Conservation (phyloP, 1,284 basidiomycete species). For the Sanghuangporus weigelae region DNA sequence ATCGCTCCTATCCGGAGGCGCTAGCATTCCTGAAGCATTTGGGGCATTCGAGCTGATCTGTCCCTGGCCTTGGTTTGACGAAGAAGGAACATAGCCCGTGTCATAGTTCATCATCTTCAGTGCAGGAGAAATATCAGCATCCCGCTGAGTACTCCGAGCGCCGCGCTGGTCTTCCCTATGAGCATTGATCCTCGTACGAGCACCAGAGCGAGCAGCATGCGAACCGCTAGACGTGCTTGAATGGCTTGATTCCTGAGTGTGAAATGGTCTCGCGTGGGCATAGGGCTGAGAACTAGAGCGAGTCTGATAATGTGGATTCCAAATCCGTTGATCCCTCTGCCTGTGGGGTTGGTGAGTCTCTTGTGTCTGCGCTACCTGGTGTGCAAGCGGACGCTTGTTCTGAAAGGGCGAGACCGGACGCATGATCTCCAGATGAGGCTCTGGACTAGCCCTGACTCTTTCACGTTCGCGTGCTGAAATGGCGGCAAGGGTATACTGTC, state of each 20-base stretch:
- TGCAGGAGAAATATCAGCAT: constrained; percentile 10
- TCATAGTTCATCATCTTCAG: constrained; percentile 13
- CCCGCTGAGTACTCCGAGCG: neutral
- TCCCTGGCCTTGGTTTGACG: constrained; percentile 6
- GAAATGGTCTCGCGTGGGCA: neutral
- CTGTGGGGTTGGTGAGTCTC: neutral
- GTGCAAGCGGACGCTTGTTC: constrained; percentile 6
- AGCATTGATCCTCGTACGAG: neutral
- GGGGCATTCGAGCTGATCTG: neutral
- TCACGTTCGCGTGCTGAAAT: constrained; percentile 14
- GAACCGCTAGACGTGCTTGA: neutral
- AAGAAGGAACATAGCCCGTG: neutral
- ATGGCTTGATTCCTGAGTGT: neutral
- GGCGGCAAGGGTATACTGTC: neutral
- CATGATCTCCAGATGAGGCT: constrained; percentile 15
- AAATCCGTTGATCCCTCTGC: neutral
- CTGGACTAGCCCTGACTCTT: constrained; percentile 9
- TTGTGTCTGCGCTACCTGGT: constrained; percentile 4
- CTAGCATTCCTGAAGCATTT: neutral
- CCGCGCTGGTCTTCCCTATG: constrained; percentile 1
- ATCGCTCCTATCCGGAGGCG: constrained; percentile 1
- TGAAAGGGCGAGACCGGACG: constrained; percentile 16
- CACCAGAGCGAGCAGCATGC: neutral
- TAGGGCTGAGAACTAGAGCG: constrained; percentile 8
- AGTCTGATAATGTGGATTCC: constrained; percentile 7